Conservation (phyloP, 345 rosid genomes). For the Citrus maxima region DNA sequence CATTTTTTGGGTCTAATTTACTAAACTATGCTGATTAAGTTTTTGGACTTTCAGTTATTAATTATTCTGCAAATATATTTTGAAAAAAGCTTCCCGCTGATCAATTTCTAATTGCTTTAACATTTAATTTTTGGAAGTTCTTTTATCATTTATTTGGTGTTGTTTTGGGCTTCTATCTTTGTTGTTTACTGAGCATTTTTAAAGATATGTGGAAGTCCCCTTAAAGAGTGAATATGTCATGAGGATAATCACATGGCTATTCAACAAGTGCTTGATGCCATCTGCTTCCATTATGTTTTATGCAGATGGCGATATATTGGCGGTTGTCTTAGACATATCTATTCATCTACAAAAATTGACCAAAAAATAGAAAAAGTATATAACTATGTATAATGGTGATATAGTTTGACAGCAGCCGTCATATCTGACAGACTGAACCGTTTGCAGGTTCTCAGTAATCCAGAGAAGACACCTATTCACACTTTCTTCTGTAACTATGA, state of each 20-base stretch:
- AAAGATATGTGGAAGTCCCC: not conserved
- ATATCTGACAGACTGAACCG: conserved; percentile 1
- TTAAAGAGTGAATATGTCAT: not conserved
- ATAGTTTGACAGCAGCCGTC: not conserved
- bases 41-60: not conserved
- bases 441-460: conserved; percentile 67
- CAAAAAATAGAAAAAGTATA: not conserved
- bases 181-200: not conserved
- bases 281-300: not conserved
- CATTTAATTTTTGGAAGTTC: not conserved
- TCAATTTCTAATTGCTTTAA: not conserved
- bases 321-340: not conserved
- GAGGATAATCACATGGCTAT: conserved; percentile 1
- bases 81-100: not conserved
- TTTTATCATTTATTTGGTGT: not conserved
- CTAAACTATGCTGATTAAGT: not conserved
- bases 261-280: not conserved
- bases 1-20: not conserved
- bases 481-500: conserved; percentile 63
- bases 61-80: not conserved
- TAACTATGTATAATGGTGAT: not conserved
- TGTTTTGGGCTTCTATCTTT: not conserved
- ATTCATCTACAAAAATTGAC: not conserved
- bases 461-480: conserved; percentile 70
- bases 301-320: not conserved